These are phyloP conservation scores for Trifolium repens DNA, from an alignment of 306 rosid genomes.

Conservation along the genomic window DNA sequence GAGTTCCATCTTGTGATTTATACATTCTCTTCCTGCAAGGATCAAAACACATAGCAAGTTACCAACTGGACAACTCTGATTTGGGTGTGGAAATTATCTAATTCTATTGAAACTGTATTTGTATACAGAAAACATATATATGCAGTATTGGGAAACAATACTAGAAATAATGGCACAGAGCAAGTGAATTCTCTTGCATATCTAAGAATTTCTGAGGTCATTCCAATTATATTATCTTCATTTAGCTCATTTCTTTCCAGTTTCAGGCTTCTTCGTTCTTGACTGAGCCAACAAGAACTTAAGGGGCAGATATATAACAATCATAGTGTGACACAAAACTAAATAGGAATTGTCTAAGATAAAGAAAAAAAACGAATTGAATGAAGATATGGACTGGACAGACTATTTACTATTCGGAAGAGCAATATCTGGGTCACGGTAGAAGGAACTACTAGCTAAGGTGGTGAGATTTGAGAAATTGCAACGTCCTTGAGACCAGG, in stretches of 20 bases:
- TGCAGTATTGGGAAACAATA: conserved; percentile 7
- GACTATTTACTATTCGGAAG: conserved; percentile 22
- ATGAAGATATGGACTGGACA: not conserved
- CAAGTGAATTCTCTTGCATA: not conserved
- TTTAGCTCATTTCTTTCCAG: not conserved
- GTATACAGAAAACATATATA: not conserved
- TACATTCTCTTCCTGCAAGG: conserved; percentile 68
- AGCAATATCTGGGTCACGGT: conserved; percentile 4
- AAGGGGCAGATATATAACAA: conserved; percentile 25
- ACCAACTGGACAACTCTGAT: conserved; percentile 18
- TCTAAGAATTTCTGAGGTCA: not conserved
- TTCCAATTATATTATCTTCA: conserved; percentile 16
- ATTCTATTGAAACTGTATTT: conserved; percentile 21
- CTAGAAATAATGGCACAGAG: not conserved
- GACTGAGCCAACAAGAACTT: not conserved
- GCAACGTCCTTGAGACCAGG: conserved; percentile 3
- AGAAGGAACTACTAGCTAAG: not conserved
- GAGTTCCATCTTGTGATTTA: conserved; percentile 51
- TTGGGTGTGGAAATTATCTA: conserved; percentile 5
- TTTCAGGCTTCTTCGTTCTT: not conserved
- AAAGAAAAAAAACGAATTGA: not conserved
- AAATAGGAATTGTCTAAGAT: not conserved
- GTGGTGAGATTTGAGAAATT: not conserved
- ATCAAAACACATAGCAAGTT: conserved; percentile 44
- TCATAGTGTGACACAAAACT: not conserved